These are phyloP conservation scores for Acanthamoeba rhysodes DNA, from an alignment of 208 protist species.

Conservation along the genomic window DNA sequence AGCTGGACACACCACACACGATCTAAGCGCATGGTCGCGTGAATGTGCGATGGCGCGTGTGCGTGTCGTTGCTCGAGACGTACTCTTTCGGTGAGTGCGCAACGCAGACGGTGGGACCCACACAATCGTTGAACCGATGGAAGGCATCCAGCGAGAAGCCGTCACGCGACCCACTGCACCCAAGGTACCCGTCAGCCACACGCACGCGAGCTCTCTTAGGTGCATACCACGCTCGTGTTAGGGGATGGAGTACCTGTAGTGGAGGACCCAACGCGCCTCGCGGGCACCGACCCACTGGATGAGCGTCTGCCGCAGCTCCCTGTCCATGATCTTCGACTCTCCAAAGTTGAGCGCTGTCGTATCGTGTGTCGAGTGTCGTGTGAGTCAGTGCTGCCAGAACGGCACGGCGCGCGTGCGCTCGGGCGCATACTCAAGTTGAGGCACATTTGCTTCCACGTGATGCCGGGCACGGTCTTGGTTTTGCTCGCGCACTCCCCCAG, in stretches of 20 bases:
- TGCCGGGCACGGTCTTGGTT: not conserved
- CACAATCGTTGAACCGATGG: constrained; percentile 4
- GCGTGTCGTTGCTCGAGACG: not conserved
- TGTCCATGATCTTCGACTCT: not conserved
- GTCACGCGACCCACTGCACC: not conserved
- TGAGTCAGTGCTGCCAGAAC: no score
- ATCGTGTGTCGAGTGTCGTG: not conserved
- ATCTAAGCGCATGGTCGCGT: not conserved
- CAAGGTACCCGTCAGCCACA: not conserved
- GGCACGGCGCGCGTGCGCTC: no score
- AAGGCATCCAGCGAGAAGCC: not conserved
- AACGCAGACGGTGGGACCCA: not conserved
- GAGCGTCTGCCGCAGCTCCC: not conserved
- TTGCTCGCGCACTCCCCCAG: not conserved
- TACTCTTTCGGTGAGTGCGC: not conserved
- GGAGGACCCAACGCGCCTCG: constrained; percentile 4
- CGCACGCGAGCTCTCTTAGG: not conserved
- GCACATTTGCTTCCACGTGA: constrained; percentile 11
- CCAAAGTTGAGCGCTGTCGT: constrained; percentile 26
- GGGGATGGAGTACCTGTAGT: constrained; percentile 17
- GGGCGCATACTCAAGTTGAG: not conserved
- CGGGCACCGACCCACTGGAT: not conserved
- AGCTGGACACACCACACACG: not conserved
- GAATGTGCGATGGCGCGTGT: not conserved
- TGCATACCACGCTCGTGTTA: not conserved